phyloP scores from a whole-genome alignment of 2,329 filamentous ascomycete genomes.

The Pyrenochaeta sp. region DNA sequence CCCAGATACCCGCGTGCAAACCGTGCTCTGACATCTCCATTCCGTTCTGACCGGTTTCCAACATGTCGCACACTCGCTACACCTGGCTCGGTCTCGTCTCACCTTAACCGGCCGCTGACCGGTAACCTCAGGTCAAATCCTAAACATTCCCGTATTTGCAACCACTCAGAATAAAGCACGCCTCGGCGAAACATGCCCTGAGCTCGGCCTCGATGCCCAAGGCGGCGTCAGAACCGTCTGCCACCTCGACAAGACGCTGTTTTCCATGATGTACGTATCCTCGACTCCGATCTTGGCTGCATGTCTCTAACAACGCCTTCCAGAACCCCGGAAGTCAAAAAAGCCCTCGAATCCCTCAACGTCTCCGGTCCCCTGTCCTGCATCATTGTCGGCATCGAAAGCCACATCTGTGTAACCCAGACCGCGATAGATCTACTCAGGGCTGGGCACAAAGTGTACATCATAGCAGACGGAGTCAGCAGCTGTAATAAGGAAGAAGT shows the following conservation, averaged over 20 bases:
- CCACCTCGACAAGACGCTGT: constrained; percentile 84
- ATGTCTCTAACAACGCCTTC: too few species aligned
- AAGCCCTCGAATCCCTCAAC: constrained; percentile 50
- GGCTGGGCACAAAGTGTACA: constrained; percentile 80
- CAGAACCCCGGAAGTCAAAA: constrained; percentile 68
- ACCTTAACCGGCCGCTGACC: constrained; percentile 11
- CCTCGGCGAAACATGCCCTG: constrained; percentile 79
- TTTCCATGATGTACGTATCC: constrained; percentile 74
- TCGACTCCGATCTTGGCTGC: too few species aligned
- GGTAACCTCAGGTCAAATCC: constrained; percentile 55
- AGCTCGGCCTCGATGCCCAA: constrained; percentile 65
- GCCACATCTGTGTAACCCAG: constrained; percentile 93
- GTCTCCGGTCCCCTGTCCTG: constrained; percentile 51
- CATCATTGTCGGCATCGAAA: constrained; percentile 88
- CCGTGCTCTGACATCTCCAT: too few species aligned
- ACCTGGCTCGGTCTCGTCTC: constrained; percentile 49
- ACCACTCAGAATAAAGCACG: constrained; percentile 85
- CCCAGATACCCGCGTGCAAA: too few species aligned
- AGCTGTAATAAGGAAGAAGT: constrained; percentile 87
- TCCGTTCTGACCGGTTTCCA: too few species aligned
- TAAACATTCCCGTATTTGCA: constrained; percentile 79
- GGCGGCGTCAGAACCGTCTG: constrained; percentile 61
- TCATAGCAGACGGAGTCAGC: constrained; percentile 88
- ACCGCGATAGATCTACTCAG: constrained; percentile 78
- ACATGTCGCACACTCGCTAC: constrained; percentile 1